These are phyloP conservation scores for Isatis lusitanica DNA, from an alignment of 441 rosid species.

Conservation along the genomic window DNA sequence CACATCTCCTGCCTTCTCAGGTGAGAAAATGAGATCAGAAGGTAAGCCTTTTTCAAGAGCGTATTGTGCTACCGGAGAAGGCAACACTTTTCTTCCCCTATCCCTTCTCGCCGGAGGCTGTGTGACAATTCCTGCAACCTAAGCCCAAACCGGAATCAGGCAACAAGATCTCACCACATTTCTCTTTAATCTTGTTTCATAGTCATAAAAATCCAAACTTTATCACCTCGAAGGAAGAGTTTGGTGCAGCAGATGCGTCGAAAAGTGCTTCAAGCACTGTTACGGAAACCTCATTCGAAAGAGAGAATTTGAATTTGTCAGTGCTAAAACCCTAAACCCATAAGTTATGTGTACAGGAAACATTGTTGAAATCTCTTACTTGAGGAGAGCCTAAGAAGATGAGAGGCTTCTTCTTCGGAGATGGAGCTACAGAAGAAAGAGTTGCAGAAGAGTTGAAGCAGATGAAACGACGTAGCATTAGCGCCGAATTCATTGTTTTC, in stretches of 20 bases:
- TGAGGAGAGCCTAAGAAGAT: constrained; percentile 94
- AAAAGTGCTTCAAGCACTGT: constrained; percentile 80
- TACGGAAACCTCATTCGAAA: constrained; percentile 57
- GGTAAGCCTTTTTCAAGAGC: constrained; percentile 86
- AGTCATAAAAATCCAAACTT: neutral
- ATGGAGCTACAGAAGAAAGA: constrained; percentile 25
- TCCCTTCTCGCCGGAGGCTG: constrained; percentile 86
- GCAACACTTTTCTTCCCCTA: constrained; percentile 78
- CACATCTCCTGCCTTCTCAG: constrained; percentile 90
- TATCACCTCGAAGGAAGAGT: constrained; percentile 69
- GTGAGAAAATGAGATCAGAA: constrained; percentile 76
- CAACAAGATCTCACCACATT: constrained; percentile 3
- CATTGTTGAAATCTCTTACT: constrained; percentile 38
- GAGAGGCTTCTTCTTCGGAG: constrained; percentile 67
- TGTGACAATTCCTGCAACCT: constrained; percentile 93
- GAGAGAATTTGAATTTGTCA: neutral
- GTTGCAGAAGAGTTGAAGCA: constrained; percentile 39
- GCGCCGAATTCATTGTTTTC: constrained; percentile 47
- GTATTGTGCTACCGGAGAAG: constrained; percentile 77
- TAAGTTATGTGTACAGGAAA: neutral
- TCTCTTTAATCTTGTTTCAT: neutral
- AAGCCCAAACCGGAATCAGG: constrained; percentile 18
- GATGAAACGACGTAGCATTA: constrained; percentile 72
- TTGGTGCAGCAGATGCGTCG: constrained; percentile 61
- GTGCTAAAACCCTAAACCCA: neutral